Evolutionary conservation across 2,329 filamentous ascomycete species (phyloP).

Genomic region (Byssochlamys sp.): DNA sequence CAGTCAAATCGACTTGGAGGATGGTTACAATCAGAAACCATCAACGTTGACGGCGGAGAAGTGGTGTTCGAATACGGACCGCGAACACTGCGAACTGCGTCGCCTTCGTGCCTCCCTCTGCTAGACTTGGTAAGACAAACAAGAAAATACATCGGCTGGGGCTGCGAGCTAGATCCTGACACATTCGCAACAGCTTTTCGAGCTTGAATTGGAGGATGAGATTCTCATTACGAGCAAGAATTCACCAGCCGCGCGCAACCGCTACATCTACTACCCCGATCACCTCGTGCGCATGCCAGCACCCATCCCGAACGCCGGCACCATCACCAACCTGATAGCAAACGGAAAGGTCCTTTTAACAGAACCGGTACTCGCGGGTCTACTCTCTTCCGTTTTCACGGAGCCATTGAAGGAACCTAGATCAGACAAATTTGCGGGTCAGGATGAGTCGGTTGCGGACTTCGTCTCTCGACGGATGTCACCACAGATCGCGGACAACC

Average conservation of each 20-base stretch:
- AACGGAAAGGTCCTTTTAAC: constrained; percentile 30
- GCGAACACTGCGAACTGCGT: constrained; percentile 57
- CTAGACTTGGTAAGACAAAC: constrained; percentile 55
- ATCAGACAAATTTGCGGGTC: constrained; percentile 19
- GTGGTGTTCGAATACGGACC: constrained; percentile 78
- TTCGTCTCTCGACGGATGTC: constrained; percentile 52
- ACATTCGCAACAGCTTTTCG: constrained; percentile 40
- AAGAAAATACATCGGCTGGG: constrained; percentile 3
- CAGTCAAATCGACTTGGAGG: constrained; percentile 61
- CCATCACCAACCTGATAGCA: constrained; percentile 19
- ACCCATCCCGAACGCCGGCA: constrained; percentile 20
- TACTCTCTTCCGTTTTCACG: constrained; percentile 24
- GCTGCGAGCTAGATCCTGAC: not conserved
- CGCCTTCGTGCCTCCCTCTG: constrained; percentile 54
- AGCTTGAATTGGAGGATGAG: constrained; percentile 48
- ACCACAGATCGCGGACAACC: constrained; percentile 54
- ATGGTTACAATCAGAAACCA: constrained; percentile 64
- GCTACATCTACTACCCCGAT: constrained; percentile 83
- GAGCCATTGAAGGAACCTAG: constrained; percentile 25
- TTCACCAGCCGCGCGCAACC: constrained; percentile 49
- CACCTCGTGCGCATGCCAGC: constrained; percentile 58
- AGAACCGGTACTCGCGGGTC: constrained; percentile 49
- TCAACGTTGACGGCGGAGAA: constrained; percentile 48
- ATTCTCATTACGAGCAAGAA: constrained; percentile 45
- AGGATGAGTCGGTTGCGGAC: constrained; percentile 62